Evolutionary conservation across 768 basidiomycete species (phyloP).

Genomic region (Hydnum rufescens): DNA sequence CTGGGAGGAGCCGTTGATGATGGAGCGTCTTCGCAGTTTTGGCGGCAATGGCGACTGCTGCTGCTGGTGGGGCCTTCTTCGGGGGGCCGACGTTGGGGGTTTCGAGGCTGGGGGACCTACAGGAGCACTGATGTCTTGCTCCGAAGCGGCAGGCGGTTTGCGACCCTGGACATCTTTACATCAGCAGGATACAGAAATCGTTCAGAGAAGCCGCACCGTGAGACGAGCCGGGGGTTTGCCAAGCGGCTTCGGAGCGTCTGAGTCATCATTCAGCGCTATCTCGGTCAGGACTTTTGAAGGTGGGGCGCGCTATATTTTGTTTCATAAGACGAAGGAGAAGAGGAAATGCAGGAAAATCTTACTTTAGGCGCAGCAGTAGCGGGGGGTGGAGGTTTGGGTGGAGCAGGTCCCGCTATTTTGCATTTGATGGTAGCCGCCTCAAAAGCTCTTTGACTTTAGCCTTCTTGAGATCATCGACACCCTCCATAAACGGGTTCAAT

Average conservation of each 20-base stretch:
- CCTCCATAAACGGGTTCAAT: constrained; percentile 70
- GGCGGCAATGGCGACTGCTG: constrained; percentile 20
- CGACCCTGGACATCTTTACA: not conserved
- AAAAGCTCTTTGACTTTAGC: constrained; percentile 79
- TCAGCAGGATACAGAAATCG: not conserved
- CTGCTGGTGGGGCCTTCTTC: constrained; percentile 27
- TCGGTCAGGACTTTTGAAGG: constrained; percentile 12
- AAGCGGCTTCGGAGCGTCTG: constrained; percentile 6
- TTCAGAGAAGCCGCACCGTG: constrained; percentile 2
- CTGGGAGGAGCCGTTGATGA: constrained; percentile 30
- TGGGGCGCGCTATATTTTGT: constrained; percentile 4
- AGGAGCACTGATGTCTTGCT: not conserved
- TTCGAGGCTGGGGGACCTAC: not conserved
- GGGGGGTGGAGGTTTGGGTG: constrained; percentile 16
- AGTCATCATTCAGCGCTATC: constrained; percentile 10
- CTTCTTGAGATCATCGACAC: constrained; percentile 69
- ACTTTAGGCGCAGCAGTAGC: constrained; percentile 12
- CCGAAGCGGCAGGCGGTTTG: not conserved
- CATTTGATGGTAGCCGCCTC: constrained; percentile 86
- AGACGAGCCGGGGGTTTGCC: constrained; percentile 12
- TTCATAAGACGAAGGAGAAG: not conserved
- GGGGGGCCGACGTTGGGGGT: constrained; percentile 3
- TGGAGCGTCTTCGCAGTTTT: constrained; percentile 27
- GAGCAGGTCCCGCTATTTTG: constrained; percentile 38
- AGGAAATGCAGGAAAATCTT: not conserved